Evolutionary conservation across 2,329 filamentous ascomycete genomes (phyloP), one percentile per base, ranked within the genome.

Genomic region (Hymenoscyphus repandus): DNA sequence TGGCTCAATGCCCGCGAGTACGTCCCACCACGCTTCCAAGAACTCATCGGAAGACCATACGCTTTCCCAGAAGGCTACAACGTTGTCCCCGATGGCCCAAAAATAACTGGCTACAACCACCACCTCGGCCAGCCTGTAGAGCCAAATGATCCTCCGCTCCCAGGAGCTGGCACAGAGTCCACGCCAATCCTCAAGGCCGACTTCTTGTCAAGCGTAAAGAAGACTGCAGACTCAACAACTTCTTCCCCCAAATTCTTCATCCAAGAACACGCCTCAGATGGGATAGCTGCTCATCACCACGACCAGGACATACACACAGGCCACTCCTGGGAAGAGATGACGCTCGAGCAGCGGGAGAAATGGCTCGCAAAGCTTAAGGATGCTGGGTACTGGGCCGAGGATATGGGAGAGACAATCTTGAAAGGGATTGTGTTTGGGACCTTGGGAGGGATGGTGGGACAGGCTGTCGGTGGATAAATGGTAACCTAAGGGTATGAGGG

Each of bases 371-470:
- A 57, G 47, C 49, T 68, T 36, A 63, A 56, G 44, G 57, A 62
- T 10, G 62, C 62, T n/a, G 65, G 64, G 1, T 58, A 66, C 18
- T 66, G 64, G 65, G 62, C 57, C 4, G 64, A 64, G 47, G 65
- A 56, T 17, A 52, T 62, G 47, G 59, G 59, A 5, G 62, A 63
- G 46, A 55, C 59, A 12, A 51, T 68, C 15, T 57, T 67, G 9
- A 66, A 65, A 49, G 64, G 64, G 0, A 58, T 67, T 1, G 32
- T 67, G 6, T 68, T 67, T 62, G 60, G 63, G 17, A 63, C 66
- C 49, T 42, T 68, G 38, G 62, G 55, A 7, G 64, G 58, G 2
- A 55, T 57, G 9, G 59, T 67, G 2, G 64, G 62, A 7, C 47
- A 53, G 7, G 61, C 57, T 51, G 62, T 61, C 49, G 54, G 49